Conservation (phyloP, 2,329 filamentous ascomycete genomes). For the Aspergillus felis region DNA sequence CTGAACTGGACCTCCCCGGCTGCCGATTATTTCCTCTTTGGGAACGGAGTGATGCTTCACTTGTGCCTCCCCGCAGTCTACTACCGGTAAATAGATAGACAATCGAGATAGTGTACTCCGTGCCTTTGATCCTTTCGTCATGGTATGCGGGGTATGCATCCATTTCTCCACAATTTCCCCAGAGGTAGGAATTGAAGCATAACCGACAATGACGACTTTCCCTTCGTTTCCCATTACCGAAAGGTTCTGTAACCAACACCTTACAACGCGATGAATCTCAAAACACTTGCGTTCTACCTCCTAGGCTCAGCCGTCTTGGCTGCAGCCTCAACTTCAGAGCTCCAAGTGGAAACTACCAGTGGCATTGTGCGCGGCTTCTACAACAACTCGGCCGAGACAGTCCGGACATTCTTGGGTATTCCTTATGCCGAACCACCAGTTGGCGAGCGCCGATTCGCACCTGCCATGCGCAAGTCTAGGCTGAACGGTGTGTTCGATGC, state of each 20-base stretch:
- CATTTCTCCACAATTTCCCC: background rate
- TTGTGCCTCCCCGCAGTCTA: background rate
- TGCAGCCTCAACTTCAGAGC: too few species aligned
- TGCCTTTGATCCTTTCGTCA: background rate
- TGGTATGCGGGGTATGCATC: background rate
- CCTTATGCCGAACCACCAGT: conserved; percentile 45
- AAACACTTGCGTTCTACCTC: too few species aligned
- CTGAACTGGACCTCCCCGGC: background rate
- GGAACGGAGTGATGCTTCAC: background rate
- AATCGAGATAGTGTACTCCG: too few species aligned
- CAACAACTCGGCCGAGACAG: conserved; percentile 9
- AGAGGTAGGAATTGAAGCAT: background rate
- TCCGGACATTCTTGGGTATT: conserved; percentile 40
- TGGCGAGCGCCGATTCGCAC: conserved; percentile 41
- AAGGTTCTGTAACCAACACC: too few species aligned
- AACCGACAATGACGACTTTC: background rate
- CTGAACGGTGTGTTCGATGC: conserved; percentile 22
- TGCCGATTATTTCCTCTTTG: background rate
- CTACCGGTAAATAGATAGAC: background rate
- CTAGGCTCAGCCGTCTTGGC: too few species aligned
- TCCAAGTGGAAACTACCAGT: conserved; percentile 10
- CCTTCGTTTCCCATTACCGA: background rate
- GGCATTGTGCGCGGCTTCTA: conserved; percentile 14
- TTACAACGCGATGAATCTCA: too few species aligned
- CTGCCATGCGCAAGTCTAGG: conserved; percentile 20